A percentile compares a stretch with the other conserved stretches of the same genome.
These are phyloP conservation scores for Termitomyces eurrhizus DNA, from an alignment of 768 basidiomycete genomes.

Conservation along the genomic window DNA sequence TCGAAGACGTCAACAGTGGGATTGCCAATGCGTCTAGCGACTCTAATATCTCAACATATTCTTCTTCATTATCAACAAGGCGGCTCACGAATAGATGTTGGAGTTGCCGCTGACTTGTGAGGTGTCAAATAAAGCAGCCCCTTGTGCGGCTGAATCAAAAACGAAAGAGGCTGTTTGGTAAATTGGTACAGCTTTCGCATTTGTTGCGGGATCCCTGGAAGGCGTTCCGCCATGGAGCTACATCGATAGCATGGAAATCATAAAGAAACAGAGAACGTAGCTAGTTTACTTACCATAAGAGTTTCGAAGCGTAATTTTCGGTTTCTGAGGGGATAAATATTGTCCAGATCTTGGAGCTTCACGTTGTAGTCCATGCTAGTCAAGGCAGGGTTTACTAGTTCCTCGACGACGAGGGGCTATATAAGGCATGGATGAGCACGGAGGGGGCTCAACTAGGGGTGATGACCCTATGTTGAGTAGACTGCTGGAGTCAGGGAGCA, in stretches of 20 bases:
- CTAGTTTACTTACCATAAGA: conserved; percentile 1
- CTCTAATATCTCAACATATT: neutral
- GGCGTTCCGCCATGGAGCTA: conserved; percentile 60
- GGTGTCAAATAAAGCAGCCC: conserved; percentile 22
- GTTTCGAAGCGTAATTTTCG: conserved; percentile 56
- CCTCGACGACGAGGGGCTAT: neutral
- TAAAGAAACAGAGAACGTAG: neutral
- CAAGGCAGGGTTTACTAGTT: neutral
- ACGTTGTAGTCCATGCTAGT: conserved; percentile 13
- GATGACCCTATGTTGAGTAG: neutral
- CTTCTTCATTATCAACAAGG: neutral
- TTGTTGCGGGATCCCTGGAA: conserved; percentile 45
- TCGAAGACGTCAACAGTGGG: conserved; percentile 51
- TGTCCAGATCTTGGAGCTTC: neutral
- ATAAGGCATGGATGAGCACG: neutral
- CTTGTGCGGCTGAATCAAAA: conserved; percentile 46
- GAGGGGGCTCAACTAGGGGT: neutral
- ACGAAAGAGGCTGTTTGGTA: conserved; percentile 54
- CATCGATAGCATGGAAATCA: conserved; percentile 14
- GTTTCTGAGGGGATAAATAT: conserved; percentile 22
- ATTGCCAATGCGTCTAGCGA: conserved; percentile 10
- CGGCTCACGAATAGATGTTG: conserved; percentile 2
- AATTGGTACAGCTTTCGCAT: conserved; percentile 62
- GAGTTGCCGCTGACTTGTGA: conserved; percentile 6
- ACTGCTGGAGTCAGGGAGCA: neutral